These are phyloP conservation scores for Paecilomyces fulvus DNA, from an alignment of 2,329 filamentous ascomycete genomes.

Conservation along the genomic window DNA sequence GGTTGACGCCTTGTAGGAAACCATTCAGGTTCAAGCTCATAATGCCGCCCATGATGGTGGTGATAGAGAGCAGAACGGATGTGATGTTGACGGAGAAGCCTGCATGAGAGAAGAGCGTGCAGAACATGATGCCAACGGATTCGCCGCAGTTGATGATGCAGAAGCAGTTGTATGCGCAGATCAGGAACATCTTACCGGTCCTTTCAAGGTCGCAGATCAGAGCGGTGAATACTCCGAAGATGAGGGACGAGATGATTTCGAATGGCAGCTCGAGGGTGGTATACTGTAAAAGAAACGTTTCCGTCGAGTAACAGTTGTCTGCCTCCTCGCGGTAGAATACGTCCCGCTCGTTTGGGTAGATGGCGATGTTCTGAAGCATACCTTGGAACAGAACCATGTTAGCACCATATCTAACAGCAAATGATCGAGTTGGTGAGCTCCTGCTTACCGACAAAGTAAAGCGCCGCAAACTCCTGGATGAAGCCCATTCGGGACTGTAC, in stretches of 20 bases:
- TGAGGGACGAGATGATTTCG: slow-evolving; percentile 55
- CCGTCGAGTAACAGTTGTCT: slow-evolving; percentile 62
- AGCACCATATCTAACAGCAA: not conserved
- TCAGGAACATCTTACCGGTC: slow-evolving; percentile 57
- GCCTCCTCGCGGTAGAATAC: slow-evolving; percentile 72
- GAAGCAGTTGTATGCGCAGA: slow-evolving; percentile 60
- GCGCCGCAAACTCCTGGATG: slow-evolving; percentile 59
- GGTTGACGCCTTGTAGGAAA: slow-evolving; percentile 60
- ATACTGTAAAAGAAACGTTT: slow-evolving; percentile 64
- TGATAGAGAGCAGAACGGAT: slow-evolving; percentile 59
- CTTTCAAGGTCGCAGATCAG: slow-evolving; percentile 59
- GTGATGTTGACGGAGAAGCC: slow-evolving; percentile 70
- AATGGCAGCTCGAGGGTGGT: slow-evolving; percentile 63
- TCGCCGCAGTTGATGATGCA: slow-evolving; percentile 68
- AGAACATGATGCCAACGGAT: slow-evolving; percentile 70
- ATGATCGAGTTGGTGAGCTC: not conserved
- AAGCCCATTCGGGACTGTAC: slow-evolving; percentile 69
- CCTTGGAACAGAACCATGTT: slow-evolving; percentile 36
- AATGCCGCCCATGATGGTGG: slow-evolving; percentile 62
- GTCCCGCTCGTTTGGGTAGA: slow-evolving; percentile 63
- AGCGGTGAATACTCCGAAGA: slow-evolving; percentile 57
- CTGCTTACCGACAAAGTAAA: slow-evolving; percentile 29
- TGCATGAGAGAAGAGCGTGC: slow-evolving; percentile 64
- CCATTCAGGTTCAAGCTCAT: slow-evolving; percentile 61
- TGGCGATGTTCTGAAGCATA: slow-evolving; percentile 70